A percentile compares a stretch with the other conserved stretches of the same genome.
These are phyloP conservation scores for Calonectria fujianensis DNA, from an alignment of 2,329 filamentous ascomycete genomes.

Conservation along the genomic window DNA sequence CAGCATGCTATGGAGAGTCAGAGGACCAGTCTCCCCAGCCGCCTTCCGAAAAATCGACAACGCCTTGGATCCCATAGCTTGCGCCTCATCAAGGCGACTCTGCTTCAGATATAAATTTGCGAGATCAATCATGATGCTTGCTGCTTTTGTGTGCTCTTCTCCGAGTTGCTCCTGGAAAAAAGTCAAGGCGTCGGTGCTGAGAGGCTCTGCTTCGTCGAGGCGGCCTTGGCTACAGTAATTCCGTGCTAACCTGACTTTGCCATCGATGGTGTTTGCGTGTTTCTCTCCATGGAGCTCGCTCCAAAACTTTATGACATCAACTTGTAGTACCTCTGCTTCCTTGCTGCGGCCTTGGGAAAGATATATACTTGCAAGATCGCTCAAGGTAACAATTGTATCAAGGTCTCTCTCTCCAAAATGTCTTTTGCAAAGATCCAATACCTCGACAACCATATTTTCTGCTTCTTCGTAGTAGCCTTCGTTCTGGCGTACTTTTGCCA, in stretches of 20 bases:
- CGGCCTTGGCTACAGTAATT: neutral
- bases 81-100: neutral
- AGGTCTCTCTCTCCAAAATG: neutral
- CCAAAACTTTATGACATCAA: neutral
- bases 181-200: neutral
- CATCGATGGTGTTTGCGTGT: neutral
- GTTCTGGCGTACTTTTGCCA: constrained; percentile 1
- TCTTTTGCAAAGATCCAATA: neutral
- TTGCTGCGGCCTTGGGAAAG: neutral
- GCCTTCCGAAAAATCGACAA: neutral
- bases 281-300: neutral
- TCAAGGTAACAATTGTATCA: neutral
- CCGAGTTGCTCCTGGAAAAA: constrained; percentile 2
- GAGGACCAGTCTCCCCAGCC: neutral
- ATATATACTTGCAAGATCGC: neutral
- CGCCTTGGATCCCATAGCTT: neutral
- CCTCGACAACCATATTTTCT: neutral
- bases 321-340: neutral
- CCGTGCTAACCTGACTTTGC: neutral
- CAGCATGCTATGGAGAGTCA: neutral
- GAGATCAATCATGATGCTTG: neutral
- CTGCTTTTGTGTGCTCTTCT: constrained; percentile 16
- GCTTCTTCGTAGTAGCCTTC: neutral
- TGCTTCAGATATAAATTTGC: neutral
- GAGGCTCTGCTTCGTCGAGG: neutral